phyloP scores from a whole-genome alignment of 306 rosid species.

The Geum urbanum region DNA sequence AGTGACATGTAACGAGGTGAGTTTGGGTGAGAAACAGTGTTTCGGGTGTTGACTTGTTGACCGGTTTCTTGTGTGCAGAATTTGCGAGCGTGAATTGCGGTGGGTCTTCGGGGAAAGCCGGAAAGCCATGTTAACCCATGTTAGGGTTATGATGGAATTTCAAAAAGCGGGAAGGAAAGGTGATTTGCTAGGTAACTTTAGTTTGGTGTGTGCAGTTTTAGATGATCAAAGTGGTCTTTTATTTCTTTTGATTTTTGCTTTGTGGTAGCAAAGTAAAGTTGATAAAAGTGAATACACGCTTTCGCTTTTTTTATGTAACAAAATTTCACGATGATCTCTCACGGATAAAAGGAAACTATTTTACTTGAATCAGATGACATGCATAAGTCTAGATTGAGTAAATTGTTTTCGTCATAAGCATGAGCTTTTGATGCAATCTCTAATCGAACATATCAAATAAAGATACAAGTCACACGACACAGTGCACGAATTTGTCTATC shows the following conservation, averaged over 20 bases:
- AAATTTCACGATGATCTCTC: not conserved
- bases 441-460: too few relatives aligned
- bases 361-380: too few relatives aligned
- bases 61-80: not conserved
- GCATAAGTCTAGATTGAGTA: too few relatives aligned
- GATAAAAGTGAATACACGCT: slow-evolving; percentile 1
- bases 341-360: not conserved
- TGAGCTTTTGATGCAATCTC: too few relatives aligned
- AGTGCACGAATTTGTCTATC: too few relatives aligned
- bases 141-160: slow-evolving; percentile 25
- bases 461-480: too few relatives aligned
- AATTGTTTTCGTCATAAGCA: too few relatives aligned
- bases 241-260: not conserved
- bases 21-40: not conserved
- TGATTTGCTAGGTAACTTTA: slow-evolving; percentile 17
- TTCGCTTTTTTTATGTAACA: not conserved
- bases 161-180: slow-evolving; percentile 15
- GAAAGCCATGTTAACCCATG: slow-evolving; percentile 21
- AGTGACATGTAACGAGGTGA: not conserved
- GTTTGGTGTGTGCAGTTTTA: not conserved
- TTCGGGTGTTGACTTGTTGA: slow-evolving; percentile 8
- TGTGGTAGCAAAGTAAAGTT: slow-evolving; percentile 25
- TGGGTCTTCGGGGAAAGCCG: slow-evolving; percentile 16
- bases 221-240: slow-evolving; percentile 1
- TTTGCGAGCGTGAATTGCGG: slow-evolving; percentile 28